These are phyloP conservation scores for Ettlia oleoabundans DNA, from an alignment of 139 green algal genomes.

Conservation along the genomic window DNA sequence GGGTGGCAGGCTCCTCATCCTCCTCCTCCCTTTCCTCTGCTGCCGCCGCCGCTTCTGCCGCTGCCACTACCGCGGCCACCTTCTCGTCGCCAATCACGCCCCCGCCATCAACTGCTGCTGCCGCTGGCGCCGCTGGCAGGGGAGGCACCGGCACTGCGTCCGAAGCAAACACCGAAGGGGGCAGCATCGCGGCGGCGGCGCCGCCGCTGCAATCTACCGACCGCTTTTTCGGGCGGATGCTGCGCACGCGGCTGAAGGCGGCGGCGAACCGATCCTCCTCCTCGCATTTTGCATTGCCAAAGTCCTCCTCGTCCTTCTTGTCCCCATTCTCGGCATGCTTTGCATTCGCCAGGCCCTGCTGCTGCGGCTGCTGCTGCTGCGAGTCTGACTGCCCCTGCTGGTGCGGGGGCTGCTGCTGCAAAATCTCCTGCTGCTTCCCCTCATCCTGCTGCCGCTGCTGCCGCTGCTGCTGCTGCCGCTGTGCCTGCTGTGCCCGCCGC, in stretches of 20 bases:
- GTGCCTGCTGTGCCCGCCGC: not conserved
- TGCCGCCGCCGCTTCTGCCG: not conserved
- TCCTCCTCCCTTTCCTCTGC: constrained; percentile 12
- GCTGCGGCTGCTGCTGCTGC: not conserved
- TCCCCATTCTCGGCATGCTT: not conserved
- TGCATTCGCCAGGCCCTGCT: not conserved
- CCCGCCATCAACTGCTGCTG: not conserved
- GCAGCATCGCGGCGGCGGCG: too few species aligned
- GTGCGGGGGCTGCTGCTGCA: not conserved
- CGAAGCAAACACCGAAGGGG: too few species aligned
- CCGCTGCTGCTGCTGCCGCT: not conserved
- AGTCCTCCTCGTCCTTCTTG: not conserved
- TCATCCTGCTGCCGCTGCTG: not conserved
- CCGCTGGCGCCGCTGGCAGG: not conserved
- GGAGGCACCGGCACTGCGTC: not conserved
- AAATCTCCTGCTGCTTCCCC: not conserved
- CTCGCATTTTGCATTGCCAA: not conserved
- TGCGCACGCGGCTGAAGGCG: constrained; percentile 6
- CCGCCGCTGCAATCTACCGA: not conserved
- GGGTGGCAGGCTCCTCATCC: not conserved
- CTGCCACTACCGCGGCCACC: not conserved
- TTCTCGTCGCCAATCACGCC: not conserved
- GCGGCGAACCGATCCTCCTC: constrained; percentile 38
- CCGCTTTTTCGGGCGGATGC: constrained; percentile 18
- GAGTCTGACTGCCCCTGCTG: not conserved